Evolutionary conservation across 768 basidiomycete species (phyloP).

Genomic region (Boletus huronensis): DNA sequence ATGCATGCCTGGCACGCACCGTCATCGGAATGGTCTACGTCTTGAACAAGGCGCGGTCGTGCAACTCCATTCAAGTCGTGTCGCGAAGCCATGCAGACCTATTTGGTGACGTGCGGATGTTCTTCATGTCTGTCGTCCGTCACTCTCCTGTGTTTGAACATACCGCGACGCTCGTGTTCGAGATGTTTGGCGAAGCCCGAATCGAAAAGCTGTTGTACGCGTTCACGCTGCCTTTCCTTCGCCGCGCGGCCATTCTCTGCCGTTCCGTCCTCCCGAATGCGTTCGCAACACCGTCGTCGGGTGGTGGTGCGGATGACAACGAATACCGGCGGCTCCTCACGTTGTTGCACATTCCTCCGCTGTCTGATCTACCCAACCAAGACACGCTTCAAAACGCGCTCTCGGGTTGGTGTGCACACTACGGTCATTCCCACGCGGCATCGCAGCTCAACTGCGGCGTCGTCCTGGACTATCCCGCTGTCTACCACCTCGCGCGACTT

Average conservation of each 20-base stretch:
- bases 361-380: constrained; percentile 75
- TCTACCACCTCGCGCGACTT: constrained; percentile 80
- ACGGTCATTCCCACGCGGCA: constrained; percentile 74
- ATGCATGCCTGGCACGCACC: constrained; percentile 82
- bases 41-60: constrained; percentile 66
- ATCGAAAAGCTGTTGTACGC: constrained; percentile 85
- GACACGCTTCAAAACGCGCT: constrained; percentile 88
- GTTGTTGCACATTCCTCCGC: constrained; percentile 73
- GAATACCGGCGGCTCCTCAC: constrained; percentile 80
- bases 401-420: constrained; percentile 88
- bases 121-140: constrained; percentile 87
- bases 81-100: constrained; percentile 60
- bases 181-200: constrained; percentile 75
- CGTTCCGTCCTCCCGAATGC: constrained; percentile 66
- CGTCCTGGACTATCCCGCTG: constrained; percentile 73
- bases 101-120: constrained; percentile 84
- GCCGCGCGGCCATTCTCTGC: constrained; percentile 81
- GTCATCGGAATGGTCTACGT: constrained; percentile 84
- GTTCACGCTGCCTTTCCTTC: constrained; percentile 89
- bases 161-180: constrained; percentile 74
- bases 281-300: constrained; percentile 46
- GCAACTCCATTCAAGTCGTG: constrained; percentile 41
- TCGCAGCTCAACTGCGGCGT: constrained; percentile 79
- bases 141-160: constrained; percentile 88
- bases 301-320: constrained; percentile 39